These are phyloP conservation scores for Diplodia corticola DNA, from an alignment of 2,329 filamentous ascomycete genomes.

Conservation along the genomic window DNA sequence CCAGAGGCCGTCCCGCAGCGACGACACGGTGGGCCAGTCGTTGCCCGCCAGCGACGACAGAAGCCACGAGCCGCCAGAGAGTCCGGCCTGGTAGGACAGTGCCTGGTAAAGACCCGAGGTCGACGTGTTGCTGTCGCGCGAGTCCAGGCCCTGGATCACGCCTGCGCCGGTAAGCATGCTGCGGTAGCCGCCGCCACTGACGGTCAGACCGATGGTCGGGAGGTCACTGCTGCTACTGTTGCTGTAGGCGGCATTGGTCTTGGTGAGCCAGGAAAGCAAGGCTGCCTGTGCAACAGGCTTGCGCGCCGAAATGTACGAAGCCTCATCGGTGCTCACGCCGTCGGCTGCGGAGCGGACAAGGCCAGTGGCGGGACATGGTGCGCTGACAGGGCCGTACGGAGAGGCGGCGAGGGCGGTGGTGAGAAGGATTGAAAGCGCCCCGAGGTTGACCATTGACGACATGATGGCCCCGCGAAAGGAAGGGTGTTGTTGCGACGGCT, in stretches of 20 bases:
- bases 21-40: conserved; percentile 48
- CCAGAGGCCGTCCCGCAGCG: conserved; percentile 45
- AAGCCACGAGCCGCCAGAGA: conserved; percentile 52
- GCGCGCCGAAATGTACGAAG: conserved; percentile 41
- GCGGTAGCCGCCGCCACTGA: conserved; percentile 44
- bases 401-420: conserved; percentile 22
- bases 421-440: conserved; percentile 3
- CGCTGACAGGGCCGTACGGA: conserved; percentile 39
- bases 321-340: conserved; percentile 40
- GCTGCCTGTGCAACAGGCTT: conserved; percentile 42
- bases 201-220: conserved; percentile 43
- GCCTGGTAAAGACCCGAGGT: conserved; percentile 48
- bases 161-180: conserved; percentile 43
- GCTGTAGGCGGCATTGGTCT: conserved; percentile 27
- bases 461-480: neutral
- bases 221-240: conserved; percentile 43
- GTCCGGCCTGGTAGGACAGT: conserved; percentile 48
- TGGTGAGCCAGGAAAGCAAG: conserved; percentile 44
- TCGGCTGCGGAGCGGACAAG: conserved; percentile 41
- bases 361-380: conserved; percentile 41
- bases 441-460: neutral
- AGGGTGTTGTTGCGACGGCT: neutral
- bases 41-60: conserved; percentile 48
- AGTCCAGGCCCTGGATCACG: conserved; percentile 48
- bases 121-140: conserved; percentile 40